phyloP scores from a whole-genome alignment of 352 stramenopile species.

The Bremia lactucae region DNA sequence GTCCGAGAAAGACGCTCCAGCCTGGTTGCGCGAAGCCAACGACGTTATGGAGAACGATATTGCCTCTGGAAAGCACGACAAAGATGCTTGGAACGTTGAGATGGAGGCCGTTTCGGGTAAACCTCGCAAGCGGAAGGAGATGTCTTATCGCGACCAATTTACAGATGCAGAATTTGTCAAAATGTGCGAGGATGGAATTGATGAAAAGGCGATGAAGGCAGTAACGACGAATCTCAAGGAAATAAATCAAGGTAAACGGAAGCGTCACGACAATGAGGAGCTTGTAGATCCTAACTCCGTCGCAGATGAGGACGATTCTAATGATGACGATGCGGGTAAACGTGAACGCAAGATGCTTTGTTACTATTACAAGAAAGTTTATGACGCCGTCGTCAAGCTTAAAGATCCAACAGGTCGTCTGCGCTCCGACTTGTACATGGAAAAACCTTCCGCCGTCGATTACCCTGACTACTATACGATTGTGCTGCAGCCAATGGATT shows the following conservation, averaged over 20 bases:
- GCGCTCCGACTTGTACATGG: constrained; percentile 66
- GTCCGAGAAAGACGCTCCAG: constrained; percentile 47
- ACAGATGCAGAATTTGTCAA: constrained; percentile 82
- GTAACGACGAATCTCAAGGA: constrained; percentile 11
- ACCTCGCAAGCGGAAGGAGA: constrained; percentile 70
- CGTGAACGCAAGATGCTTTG: constrained; percentile 55
- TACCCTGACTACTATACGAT: constrained; percentile 88
- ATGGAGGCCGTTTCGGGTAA: constrained; percentile 31
- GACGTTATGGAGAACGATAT: constrained; percentile 46
- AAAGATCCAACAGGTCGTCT: constrained; percentile 53
- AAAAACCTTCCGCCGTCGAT: constrained; percentile 65
- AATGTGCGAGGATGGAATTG: constrained; percentile 79
- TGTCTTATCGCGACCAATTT: constrained; percentile 80
- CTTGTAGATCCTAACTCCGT: constrained; percentile 7
- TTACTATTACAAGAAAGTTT: constrained; percentile 80
- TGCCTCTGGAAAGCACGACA: constrained; percentile 40
- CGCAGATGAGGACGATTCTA: constrained; percentile 24
- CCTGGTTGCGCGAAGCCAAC: constrained; percentile 69
- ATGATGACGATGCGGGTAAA: constrained; percentile 36
- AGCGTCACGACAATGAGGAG: constrained; percentile 24
- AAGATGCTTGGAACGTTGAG: constrained; percentile 56
- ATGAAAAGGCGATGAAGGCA: constrained; percentile 26
- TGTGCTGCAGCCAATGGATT: constrained; percentile 80
- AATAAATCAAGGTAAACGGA: constrained; percentile 16
- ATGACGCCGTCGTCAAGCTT: constrained; percentile 74